Conservation (phyloP, 139 green algal species). For the Gonium pectorale region DNA sequence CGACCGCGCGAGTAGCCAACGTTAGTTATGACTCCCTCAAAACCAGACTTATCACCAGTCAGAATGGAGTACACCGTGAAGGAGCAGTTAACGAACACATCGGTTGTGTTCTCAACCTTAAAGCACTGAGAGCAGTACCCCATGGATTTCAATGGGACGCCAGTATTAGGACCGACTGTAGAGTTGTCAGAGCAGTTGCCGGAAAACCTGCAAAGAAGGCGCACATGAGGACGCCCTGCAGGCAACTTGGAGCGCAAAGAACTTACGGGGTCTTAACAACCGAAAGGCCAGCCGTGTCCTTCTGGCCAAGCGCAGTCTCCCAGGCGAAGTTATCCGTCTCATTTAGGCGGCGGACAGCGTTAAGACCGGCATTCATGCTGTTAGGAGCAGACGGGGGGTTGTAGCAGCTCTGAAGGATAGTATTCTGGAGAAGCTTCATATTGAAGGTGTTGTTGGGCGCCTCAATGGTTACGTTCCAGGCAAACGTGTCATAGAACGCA, state of each 20-base stretch:
- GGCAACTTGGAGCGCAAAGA: background rate
- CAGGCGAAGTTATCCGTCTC: background rate
- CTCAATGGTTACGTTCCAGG: slow-evolving; percentile 32
- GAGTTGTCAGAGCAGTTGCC: slow-evolving; percentile 9
- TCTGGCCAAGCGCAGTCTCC: slow-evolving; percentile 26
- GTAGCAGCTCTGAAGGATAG: slow-evolving; percentile 17
- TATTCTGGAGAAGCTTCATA: background rate
- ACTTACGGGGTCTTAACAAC: background rate
- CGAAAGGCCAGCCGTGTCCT: background rate
- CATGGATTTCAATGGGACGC: background rate
- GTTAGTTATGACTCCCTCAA: background rate
- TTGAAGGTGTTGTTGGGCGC: background rate
- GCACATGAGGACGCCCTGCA: background rate
- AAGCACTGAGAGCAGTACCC: slow-evolving; percentile 35
- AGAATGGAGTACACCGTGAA: slow-evolving; percentile 15
- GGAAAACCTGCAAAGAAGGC: background rate
- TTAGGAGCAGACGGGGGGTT: background rate
- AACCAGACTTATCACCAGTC: slow-evolving; percentile 12
- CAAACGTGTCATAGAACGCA: background rate
- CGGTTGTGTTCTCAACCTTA: background rate
- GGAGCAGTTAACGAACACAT: background rate
- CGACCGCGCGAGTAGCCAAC: background rate
- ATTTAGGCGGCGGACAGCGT: background rate
- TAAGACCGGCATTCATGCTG: background rate
- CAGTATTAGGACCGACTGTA: background rate